Evolutionary conservation across 2,329 filamentous ascomycete species (phyloP), one percentile per base, ranked within the genome.

Genomic region (Tolypocladium ophioglossoides): DNA sequence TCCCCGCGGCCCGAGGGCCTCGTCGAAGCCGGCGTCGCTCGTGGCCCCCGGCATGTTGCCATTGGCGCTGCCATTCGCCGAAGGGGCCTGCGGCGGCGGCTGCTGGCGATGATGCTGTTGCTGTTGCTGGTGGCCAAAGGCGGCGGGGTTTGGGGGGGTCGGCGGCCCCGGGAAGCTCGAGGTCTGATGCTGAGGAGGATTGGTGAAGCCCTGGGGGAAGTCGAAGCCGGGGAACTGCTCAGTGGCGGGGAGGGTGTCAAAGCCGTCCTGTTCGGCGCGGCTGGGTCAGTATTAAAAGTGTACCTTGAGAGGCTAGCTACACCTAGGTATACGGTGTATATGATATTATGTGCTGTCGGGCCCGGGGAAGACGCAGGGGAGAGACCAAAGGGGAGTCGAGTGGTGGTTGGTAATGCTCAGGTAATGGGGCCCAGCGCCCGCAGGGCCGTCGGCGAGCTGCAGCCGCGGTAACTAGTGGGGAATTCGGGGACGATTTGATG

Each of bases 171-270:
- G 72, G 54, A 68, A 63, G 53, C 53, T 50, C 11, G 27, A 4
- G 55, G 64, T 63, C 5, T 56, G 58, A 14, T 62, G 59, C 14
- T 59, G 63, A 52, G 67, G 67, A 35, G 68, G 59, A 27, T 59
- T 53, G 59, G 72, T 71, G 65, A 77, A 79, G 56, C 57, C 57
- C 40, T 64, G 63, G 51, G 57, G 53, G 52, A 69, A 71, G 57
- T 79, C 78, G 62, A 77, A 78, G 59, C 66, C 66, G 54, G 70
- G 67, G 62, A 77, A 81, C 24, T 74, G 70, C n/a, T 78, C 75
- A 44, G 74, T 72, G 57, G 68, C 71, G 57, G 72, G 69, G 61
- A 75, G 72, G 54, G 68, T 65, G 41, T 78, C 74, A 62, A 75
- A 82, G 57, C 69, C 71, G 58, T 80, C 78, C 78, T 82, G 66